Conservation (phyloP, 768 basidiomycete genomes). For the Collybia nuda region DNA sequence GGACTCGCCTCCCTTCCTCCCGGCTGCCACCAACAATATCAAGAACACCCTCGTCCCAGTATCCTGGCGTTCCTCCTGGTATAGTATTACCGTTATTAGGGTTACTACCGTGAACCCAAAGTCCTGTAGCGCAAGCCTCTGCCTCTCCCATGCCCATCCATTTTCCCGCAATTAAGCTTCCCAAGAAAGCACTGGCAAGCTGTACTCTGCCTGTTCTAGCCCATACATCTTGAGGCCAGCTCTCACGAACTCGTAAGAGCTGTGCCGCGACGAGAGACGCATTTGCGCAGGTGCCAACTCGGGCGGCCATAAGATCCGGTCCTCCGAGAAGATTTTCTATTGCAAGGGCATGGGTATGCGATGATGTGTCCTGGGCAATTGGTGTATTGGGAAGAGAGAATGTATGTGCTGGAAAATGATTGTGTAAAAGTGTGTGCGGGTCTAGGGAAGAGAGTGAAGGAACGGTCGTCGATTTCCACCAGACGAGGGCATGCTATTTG, state of each 20-base stretch:
- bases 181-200: constrained; percentile 74
- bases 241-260: constrained; percentile 75
- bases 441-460: constrained; percentile 73
- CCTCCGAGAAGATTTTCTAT: constrained; percentile 78
- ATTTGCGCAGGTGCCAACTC: constrained; percentile 72
- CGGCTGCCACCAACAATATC: constrained; percentile 77
- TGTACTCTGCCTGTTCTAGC: constrained; percentile 73
- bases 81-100: constrained; percentile 16
- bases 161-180: constrained; percentile 68
- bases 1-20: constrained; percentile 71
- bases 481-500: constrained; percentile 68
- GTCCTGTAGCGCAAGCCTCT: constrained; percentile 75
- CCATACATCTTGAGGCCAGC: constrained; percentile 78
- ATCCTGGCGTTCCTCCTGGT: constrained; percentile 33
- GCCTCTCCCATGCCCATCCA: constrained; percentile 74
- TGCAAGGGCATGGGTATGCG: constrained; percentile 73
- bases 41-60: constrained; percentile 79
- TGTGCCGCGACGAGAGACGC: constrained; percentile 75
- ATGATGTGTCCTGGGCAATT: constrained; percentile 77
- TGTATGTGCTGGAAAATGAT: constrained; percentile 63
- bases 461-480: constrained; percentile 83
- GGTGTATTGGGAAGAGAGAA: constrained; percentile 77
- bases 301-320: constrained; percentile 72
- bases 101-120: constrained; percentile 68
- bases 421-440: constrained; percentile 64